These are phyloP conservation scores for Fusarium succisae DNA, from an alignment of 2,329 filamentous ascomycete genomes.

Conservation along the genomic window DNA sequence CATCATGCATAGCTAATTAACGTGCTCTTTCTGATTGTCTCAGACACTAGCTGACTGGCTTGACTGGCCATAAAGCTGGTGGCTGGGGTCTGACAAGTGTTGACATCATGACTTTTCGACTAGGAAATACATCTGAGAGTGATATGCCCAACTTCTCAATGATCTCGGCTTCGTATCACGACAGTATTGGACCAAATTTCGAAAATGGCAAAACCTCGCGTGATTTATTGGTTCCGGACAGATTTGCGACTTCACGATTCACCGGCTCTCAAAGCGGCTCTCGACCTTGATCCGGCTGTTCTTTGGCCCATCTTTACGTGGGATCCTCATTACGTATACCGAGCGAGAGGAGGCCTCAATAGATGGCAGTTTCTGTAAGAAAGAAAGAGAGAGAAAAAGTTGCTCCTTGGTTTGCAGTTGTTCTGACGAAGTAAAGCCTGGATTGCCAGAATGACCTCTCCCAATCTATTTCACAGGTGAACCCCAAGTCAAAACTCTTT, in stretches of 20 bases:
- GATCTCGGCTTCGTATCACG: neutral
- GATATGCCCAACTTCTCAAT: neutral
- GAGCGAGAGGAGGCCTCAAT: slow-evolving; percentile 74
- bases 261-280: slow-evolving; percentile 75
- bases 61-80: slow-evolving; percentile 6
- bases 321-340: slow-evolving; percentile 84
- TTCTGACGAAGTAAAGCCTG: slow-evolving; percentile 55
- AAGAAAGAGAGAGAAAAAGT: neutral
- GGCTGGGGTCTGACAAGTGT: slow-evolving; percentile 27
- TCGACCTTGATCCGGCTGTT: slow-evolving; percentile 73
- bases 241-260: slow-evolving; percentile 82
- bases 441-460: slow-evolving; percentile 80
- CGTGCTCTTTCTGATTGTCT: neutral
- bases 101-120: slow-evolving; percentile 42
- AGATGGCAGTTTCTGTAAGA: slow-evolving; percentile 76
- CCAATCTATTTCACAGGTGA: slow-evolving; percentile 72
- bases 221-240: slow-evolving; percentile 83
- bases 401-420: neutral
- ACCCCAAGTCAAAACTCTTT: slow-evolving; percentile 75
- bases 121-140: neutral
- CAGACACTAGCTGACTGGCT: neutral
- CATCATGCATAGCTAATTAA: neutral
- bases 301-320: slow-evolving; percentile 83
- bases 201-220: slow-evolving; percentile 51
- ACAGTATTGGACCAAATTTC: neutral